A percentile compares a stretch with the other conserved stretches of the same genome.
Evolutionary conservation across 2,329 filamentous ascomycete species (phyloP).

Genomic region (Xylariaceae sp.): DNA sequence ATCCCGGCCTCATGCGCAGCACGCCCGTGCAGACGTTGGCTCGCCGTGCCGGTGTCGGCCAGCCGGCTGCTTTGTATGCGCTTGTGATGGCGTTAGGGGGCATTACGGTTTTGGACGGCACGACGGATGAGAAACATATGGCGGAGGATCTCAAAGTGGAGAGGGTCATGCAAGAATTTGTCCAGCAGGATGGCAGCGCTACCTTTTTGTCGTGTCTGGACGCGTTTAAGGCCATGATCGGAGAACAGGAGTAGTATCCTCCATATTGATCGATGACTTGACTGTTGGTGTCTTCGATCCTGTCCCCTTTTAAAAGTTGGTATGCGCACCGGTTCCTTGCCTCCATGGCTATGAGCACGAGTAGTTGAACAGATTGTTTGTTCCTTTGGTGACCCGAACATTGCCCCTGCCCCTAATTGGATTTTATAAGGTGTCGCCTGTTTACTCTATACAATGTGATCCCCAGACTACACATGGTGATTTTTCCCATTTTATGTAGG

Average conservation of each 20-base stretch:
- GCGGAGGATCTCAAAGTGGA: constrained; percentile 43
- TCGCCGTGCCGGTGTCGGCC: constrained; percentile 32
- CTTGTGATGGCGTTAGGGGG: constrained; percentile 44
- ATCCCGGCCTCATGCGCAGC: constrained; percentile 36
- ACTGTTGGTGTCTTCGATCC: not conserved
- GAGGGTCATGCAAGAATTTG: constrained; percentile 34
- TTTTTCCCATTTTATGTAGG: too few relatives aligned
- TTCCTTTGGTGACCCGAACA: too few relatives aligned
- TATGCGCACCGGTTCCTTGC: not conserved
- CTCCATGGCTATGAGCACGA: constrained; percentile 3
- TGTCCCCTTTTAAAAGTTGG: not conserved
- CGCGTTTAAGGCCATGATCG: constrained; percentile 41
- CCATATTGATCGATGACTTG: not conserved
- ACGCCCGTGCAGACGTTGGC: constrained; percentile 49
- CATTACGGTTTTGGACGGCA: constrained; percentile 43
- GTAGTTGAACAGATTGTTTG: not conserved
- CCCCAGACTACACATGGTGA: too few relatives aligned
- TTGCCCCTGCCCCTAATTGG: too few relatives aligned
- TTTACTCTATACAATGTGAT: too few relatives aligned
- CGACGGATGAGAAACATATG: constrained; percentile 44
- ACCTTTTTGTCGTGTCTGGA: constrained; percentile 45
- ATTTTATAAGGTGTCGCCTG: too few relatives aligned
- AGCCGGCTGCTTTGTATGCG: constrained; percentile 42
- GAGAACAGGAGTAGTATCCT: constrained; percentile 18
- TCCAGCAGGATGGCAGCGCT: constrained; percentile 32